Evolutionary conservation across 495 filamentous ascomycete species (phyloP).

Genomic region (Penicillium salamii): DNA sequence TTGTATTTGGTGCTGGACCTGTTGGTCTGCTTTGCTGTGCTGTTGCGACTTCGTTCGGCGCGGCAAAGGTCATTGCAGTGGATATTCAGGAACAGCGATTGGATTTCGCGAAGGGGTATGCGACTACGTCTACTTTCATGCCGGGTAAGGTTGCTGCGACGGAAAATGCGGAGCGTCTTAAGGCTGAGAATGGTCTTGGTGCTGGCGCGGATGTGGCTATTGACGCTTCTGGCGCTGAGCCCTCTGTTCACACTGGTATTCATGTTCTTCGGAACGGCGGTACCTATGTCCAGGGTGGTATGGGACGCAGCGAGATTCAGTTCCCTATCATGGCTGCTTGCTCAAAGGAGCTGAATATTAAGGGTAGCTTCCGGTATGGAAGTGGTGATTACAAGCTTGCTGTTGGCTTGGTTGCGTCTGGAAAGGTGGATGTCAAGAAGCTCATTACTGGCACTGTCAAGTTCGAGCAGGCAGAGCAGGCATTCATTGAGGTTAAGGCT

Average conservation of each 20-base stretch:
- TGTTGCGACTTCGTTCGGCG: conserved; percentile 52
- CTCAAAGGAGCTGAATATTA: conserved; percentile 51
- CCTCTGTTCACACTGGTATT: conserved; percentile 52
- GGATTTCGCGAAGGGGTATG: conserved; percentile 51
- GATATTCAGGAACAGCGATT: conserved; percentile 53
- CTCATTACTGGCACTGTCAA: conserved; percentile 52
- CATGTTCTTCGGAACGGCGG: conserved; percentile 51
- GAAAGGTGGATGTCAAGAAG: conserved; percentile 49
- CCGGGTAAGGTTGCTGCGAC: conserved; percentile 31
- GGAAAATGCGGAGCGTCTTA: conserved; percentile 42
- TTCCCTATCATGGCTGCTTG: conserved; percentile 58
- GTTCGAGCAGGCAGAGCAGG: conserved; percentile 52
- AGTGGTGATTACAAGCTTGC: conserved; percentile 56
- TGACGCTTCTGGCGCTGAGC: conserved; percentile 55
- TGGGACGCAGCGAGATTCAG: conserved; percentile 53
- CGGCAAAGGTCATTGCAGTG: conserved; percentile 49
- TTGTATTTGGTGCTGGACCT: conserved; percentile 55
- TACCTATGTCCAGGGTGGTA: conserved; percentile 59
- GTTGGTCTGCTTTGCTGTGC: conserved; percentile 54
- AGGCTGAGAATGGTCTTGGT: conserved; percentile 41
- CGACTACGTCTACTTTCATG: conserved; percentile 42
- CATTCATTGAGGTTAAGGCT: conserved; percentile 46
- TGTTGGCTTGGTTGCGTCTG: conserved; percentile 47
- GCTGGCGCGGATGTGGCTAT: conserved; percentile 55
- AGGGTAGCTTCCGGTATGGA: conserved; percentile 54